Percentiles rank a stretch among this genome's conserved stretches.
Conservation (phyloP, 306 rosid species). For the Glycine soja region DNA sequence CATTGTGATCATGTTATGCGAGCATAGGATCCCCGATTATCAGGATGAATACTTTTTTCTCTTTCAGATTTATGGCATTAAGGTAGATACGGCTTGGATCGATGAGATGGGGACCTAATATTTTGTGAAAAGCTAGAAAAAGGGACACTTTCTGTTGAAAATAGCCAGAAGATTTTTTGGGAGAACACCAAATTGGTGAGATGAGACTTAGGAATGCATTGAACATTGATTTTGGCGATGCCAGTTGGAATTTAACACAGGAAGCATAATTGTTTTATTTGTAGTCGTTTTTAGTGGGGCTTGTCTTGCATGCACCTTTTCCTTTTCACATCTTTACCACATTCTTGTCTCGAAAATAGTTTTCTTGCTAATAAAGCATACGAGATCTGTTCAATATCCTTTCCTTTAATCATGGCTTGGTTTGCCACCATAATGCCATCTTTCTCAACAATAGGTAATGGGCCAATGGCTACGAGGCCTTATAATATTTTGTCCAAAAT, state of each 20-base stretch:
- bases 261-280: conserved; percentile 42
- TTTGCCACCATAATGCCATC: conserved; percentile 40
- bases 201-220: conserved; percentile 38
- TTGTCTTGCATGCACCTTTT: conserved; percentile 30
- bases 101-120: conserved; percentile 44
- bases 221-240: conserved; percentile 45
- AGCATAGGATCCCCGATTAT: conserved; percentile 38
- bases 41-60: background rate
- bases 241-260: conserved; percentile 46
- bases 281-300: conserved; percentile 35
- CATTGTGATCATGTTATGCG: conserved; percentile 11
- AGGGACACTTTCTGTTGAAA: conserved; percentile 46
- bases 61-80: background rate
- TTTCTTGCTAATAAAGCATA: conserved; percentile 56
- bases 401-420: conserved; percentile 44
- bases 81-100: conserved; percentile 22
- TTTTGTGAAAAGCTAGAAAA: conserved; percentile 43
- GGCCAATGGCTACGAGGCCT: conserved; percentile 38
- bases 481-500: conserved; percentile 29
- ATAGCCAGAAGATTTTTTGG: conserved; percentile 35
- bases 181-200: conserved; percentile 44
- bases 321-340: conserved; percentile 45
- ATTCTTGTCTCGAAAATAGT: conserved; percentile 42
- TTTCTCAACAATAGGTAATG: conserved; percentile 38
- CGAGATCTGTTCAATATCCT: conserved; percentile 43